Evolutionary conservation across 192 early-diverging fungal genomes (phyloP).

Genomic region (Podila horticola): DNA sequence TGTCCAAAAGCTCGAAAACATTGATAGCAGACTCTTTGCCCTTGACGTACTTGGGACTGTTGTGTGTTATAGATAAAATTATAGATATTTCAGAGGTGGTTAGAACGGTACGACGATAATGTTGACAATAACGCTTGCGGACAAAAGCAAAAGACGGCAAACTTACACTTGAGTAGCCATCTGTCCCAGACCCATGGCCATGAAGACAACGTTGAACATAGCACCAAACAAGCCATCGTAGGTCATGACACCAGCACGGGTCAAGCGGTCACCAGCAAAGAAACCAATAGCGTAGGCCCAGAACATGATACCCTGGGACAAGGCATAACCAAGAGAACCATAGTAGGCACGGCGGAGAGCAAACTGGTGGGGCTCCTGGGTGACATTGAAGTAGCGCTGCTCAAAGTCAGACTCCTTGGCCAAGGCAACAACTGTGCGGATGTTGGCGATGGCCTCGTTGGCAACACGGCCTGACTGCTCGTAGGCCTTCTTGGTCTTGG

Average conservation of each 20-base stretch:
- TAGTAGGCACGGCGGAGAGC: slow-evolving; percentile 52
- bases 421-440: slow-evolving; percentile 87
- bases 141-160: slow-evolving; percentile 20
- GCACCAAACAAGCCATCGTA: slow-evolving; percentile 26
- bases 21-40: slow-evolving; percentile 76
- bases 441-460: slow-evolving; percentile 84
- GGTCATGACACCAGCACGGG: slow-evolving; percentile 22
- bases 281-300: slow-evolving; percentile 67
- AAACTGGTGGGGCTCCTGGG: slow-evolving; percentile 55
- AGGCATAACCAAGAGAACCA: slow-evolving; percentile 60
- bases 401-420: slow-evolving; percentile 59
- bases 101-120: slow-evolving; percentile 76
- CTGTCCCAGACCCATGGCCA: slow-evolving; percentile 71
- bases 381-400: slow-evolving; percentile 52
- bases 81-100: no score
- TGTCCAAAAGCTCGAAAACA: slow-evolving; percentile 78
- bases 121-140: slow-evolving; percentile 79
- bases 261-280: slow-evolving; percentile 64
- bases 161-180: slow-evolving; percentile 57
- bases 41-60: slow-evolving; percentile 63
- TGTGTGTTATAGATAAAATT: slow-evolving; percentile 54
- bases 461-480: slow-evolving; percentile 74
- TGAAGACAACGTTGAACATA: slow-evolving; percentile 74
- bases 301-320: slow-evolving; percentile 65
- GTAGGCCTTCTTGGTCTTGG: slow-evolving; percentile 71